Evolutionary conservation across 768 basidiomycete genomes (phyloP).

Genomic region (Russula olivacea): DNA sequence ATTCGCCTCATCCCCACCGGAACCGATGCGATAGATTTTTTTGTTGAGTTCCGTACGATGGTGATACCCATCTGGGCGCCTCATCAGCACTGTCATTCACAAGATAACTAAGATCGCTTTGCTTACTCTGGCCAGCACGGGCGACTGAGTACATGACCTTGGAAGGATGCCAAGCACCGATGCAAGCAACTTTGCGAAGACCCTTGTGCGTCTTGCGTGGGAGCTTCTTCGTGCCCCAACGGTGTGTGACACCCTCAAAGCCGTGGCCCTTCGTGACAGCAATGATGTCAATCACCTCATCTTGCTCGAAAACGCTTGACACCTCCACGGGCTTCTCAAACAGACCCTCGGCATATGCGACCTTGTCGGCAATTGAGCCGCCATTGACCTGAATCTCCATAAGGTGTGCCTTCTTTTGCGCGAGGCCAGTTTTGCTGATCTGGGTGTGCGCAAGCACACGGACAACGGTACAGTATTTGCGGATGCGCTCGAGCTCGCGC

Average conservation of each 20-base stretch:
- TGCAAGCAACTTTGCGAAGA: constrained; percentile 99
- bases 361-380: constrained; percentile 93
- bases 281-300: constrained; percentile 94
- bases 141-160: constrained; percentile 99
- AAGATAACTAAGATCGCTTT: constrained; percentile 11
- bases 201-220: constrained; percentile 99
- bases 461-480: constrained; percentile 99
- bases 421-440: constrained; percentile 94
- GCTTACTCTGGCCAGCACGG: constrained; percentile 98
- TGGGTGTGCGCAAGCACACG: constrained; percentile 99
- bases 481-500: constrained; percentile 97
- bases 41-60: constrained; percentile 98
- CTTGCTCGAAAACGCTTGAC: constrained; percentile 84
- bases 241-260: constrained; percentile 98
- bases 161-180: constrained; percentile 96
- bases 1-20: constrained; percentile 68
- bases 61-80: constrained; percentile 73
- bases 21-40: constrained; percentile 95
- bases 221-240: constrained; percentile 99
- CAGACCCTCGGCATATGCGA: constrained; percentile 86
- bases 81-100: constrained; percentile 7
- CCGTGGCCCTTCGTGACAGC: constrained; percentile 99
- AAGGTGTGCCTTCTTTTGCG: constrained; percentile 98
- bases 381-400: constrained; percentile 99
- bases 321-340: constrained; percentile 97